Evolutionary conservation across 306 rosid genomes (phyloP), one percentile per base, ranked within the genome.

Genomic region (Inga oerstediana): DNA sequence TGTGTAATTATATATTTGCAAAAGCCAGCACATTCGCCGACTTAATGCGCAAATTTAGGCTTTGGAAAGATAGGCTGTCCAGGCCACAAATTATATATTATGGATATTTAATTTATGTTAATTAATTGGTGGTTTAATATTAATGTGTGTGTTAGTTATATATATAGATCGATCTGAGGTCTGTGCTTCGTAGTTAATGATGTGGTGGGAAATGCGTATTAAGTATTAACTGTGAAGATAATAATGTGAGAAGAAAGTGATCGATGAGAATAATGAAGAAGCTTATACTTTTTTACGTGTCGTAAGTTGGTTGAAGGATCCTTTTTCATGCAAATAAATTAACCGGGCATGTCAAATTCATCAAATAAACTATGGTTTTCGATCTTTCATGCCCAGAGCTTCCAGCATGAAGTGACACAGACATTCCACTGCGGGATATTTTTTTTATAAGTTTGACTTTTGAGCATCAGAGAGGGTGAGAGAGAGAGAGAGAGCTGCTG

Each of bases 41-140:
- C 77, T 73, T 73, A 45, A 24, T 39, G 86, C 86, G 83, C 76
- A 73, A 78, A 24, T 83, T 64, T 62, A 37, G 86, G 86, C 86
- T 83, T 83, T 83, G 75, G 46, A 39, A 61, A 34, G 19, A 1
- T 39, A 61, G 11, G 3, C 2, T 78, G 82, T 46, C 78, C 54
- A 32, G 48, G 17, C 66, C 32, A 62, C 78, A 46, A 68, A 64
- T 75, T 24, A 17, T 46, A 37, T 37, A 5, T 4, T 32, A 65
- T 39, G n/a, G 43, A 22, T 64, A 64, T 64, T 64, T 27, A 30
- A 64, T 64, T 64, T 64, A 12, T 14, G 66, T 41, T 8, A 20
- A 5, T 32, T 30, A 32, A 65, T 14, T 13, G 15, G 32, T 3
- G 19, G 1, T 69, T 69, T 19, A 69, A 20, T 52, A 52, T 17